Conservation (phyloP, 2,329 filamentous ascomycete species). For the Talaromyces amestolkiae region DNA sequence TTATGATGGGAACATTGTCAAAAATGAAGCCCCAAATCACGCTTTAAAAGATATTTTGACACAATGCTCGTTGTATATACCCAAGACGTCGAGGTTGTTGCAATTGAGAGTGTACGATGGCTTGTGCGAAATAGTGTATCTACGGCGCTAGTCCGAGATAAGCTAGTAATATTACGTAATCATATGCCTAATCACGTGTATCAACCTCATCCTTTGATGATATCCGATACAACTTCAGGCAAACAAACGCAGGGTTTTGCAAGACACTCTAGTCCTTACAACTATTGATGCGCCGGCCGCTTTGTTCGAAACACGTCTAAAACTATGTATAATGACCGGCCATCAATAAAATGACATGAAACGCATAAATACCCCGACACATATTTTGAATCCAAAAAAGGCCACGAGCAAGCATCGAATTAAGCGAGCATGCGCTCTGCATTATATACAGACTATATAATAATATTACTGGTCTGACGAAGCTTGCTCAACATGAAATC, state of each 20-base stretch:
- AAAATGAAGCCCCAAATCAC: background rate
- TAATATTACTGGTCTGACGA: background rate
- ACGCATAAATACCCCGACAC: background rate
- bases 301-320: background rate
- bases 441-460: background rate
- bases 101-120: background rate
- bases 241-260: background rate
- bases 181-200: background rate
- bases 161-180: background rate
- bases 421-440: background rate
- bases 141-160: background rate
- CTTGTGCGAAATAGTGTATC: background rate
- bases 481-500: constrained; percentile 16
- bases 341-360: background rate
- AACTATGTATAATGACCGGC: background rate
- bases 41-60: background rate
- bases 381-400: background rate
- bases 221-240: background rate
- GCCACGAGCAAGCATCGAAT: background rate
- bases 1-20: background rate
- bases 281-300: background rate
- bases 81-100: background rate
- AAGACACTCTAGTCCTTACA: background rate
- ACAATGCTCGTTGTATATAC: background rate
- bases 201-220: constrained; percentile 6